Conservation (phyloP, 2,329 filamentous ascomycete species). For the Phyllosticta capitalensis region DNA sequence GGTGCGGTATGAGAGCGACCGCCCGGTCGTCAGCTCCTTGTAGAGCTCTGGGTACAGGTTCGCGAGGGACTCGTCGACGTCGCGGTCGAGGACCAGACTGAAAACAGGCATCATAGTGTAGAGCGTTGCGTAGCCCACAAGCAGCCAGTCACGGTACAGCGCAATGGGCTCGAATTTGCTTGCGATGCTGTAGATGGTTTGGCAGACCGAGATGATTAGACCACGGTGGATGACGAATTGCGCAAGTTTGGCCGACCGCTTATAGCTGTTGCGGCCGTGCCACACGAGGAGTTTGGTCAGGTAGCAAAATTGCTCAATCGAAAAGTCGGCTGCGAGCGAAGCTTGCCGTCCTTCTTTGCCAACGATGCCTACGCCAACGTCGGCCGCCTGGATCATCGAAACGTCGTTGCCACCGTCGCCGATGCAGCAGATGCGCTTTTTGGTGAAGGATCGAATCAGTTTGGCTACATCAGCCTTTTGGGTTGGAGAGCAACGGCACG, state of each 20-base stretch:
- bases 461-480: constrained; percentile 92
- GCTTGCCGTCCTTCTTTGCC: constrained; percentile 96
- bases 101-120: constrained; percentile 94
- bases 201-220: constrained; percentile 87
- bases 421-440: constrained; percentile 94
- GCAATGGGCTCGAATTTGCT: constrained; percentile 88
- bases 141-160: constrained; percentile 90
- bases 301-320: constrained; percentile 89
- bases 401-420: constrained; percentile 98
- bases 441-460: constrained; percentile 82
- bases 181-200: constrained; percentile 95
- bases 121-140: constrained; percentile 91
- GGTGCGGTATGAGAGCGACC: constrained; percentile 79
- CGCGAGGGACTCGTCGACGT: constrained; percentile 87
- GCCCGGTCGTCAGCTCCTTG: constrained; percentile 87
- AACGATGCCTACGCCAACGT: constrained; percentile 95
- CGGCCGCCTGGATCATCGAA: constrained; percentile 97
- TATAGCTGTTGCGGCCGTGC: constrained; percentile 97
- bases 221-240: constrained; percentile 98
- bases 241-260: constrained; percentile 85
- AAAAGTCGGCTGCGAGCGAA: constrained; percentile 90
- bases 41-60: constrained; percentile 96
- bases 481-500: constrained; percentile 91
- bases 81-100: constrained; percentile 84
- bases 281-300: constrained; percentile 95